phyloP scores from a whole-genome alignment of 768 basidiomycete genomes.

The Leccinum variicolor region DNA sequence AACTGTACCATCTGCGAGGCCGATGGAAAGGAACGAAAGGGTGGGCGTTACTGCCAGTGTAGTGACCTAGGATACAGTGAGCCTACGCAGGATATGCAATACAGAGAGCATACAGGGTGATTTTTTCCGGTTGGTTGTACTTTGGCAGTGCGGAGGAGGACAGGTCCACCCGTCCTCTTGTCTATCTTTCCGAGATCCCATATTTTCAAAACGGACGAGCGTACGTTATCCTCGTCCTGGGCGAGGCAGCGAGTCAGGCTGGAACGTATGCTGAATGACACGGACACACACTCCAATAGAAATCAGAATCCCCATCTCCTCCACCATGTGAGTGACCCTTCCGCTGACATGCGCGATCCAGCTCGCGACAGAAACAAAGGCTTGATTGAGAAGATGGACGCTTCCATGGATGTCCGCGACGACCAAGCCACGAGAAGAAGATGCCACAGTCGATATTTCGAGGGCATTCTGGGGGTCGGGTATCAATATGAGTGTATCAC shows the following conservation, averaged over 20 bases:
- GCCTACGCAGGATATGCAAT: background rate
- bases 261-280: background rate
- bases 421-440: constrained; percentile 63
- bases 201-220: constrained; percentile 74
- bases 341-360: constrained; percentile 83
- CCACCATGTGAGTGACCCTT: constrained; percentile 83
- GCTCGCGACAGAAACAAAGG: constrained; percentile 66
- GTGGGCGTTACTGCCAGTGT: constrained; percentile 74
- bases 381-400: constrained; percentile 69
- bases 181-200: constrained; percentile 81
- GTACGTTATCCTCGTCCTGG: constrained; percentile 72
- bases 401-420: constrained; percentile 87
- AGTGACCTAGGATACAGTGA: constrained; percentile 49
- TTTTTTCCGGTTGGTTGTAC: constrained; percentile 74
- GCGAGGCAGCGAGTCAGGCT: constrained; percentile 7
- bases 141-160: constrained; percentile 70
- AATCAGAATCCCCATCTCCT: constrained; percentile 77
- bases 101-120: constrained; percentile 55
- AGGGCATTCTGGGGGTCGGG: constrained; percentile 44
- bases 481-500: background rate
- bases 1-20: constrained; percentile 93
- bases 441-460: constrained; percentile 69
- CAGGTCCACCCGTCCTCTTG: constrained; percentile 59
- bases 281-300: constrained; percentile 73
- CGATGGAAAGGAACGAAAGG: constrained; percentile 84